Percentiles rank a stretch among this genome's conserved stretches.
Evolutionary conservation across 2,329 filamentous ascomycete genomes (phyloP).

Genomic region (Colletotrichum lentis): DNA sequence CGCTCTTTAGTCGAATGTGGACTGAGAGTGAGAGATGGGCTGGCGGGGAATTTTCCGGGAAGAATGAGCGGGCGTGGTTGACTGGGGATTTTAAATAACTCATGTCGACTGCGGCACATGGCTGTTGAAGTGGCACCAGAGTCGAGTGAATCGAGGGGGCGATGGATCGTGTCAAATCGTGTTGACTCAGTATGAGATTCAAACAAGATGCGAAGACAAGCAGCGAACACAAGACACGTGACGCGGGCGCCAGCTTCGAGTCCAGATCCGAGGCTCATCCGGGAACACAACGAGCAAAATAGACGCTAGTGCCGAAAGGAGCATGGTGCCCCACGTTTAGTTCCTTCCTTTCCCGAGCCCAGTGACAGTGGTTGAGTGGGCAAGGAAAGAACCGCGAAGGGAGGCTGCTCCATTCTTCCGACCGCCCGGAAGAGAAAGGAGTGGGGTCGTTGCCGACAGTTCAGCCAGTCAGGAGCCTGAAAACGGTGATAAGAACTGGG

Average conservation of each 20-base stretch:
- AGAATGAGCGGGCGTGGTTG: not conserved
- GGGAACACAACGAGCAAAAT: not conserved
- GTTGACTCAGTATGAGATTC: not conserved
- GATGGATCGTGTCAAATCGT: too few species aligned
- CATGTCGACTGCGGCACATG: not conserved
- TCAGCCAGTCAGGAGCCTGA: conserved; percentile 21
- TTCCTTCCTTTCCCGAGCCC: conserved; percentile 36
- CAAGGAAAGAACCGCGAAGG: conserved; percentile 13
- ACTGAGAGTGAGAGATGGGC: conserved; percentile 22
- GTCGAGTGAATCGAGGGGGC: not conserved
- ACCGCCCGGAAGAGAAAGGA: conserved; percentile 12
- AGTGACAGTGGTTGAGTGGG: conserved; percentile 1
- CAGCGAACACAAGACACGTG: conserved; percentile 4
- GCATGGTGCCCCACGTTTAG: conserved; percentile 16
- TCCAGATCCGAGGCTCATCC: conserved; percentile 31
- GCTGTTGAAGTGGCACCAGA: not conserved
- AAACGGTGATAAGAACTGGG: not conserved
- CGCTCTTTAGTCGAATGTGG: conserved; percentile 21
- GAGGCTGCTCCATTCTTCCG: conserved; percentile 24
- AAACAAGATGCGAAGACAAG: not conserved
- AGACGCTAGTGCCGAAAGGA: not conserved
- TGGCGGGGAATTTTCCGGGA: conserved; percentile 20
- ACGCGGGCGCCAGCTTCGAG: not conserved
- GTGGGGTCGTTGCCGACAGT: not conserved
- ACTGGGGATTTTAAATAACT: not conserved